Evolutionary conservation across 306 rosid genomes (phyloP), one percentile per base, ranked within the genome.

Genomic region (Glycyrrhiza uralensis): DNA sequence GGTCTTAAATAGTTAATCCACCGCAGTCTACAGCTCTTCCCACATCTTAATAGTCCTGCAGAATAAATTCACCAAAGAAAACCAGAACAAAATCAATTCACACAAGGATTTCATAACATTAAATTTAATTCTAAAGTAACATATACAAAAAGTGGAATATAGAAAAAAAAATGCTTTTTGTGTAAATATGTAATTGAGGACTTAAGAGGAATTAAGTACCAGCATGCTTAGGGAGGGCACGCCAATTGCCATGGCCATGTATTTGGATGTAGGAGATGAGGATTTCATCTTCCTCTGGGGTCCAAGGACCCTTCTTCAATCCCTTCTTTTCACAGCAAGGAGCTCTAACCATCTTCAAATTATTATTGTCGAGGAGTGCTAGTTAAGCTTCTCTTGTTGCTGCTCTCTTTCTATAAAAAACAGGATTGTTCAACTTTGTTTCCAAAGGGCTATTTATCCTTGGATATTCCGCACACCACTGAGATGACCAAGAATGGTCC

Each of bases 321-420:
- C 97, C 97, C 77, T 78, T 68, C 72, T 92, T 92, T 47, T 87
- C 94, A 72, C 97, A 89, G 74, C 97, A 92, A 50, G 97, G 94
- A 74, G 92, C 85, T 82, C 97, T 85, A 84, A 45, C 94, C 96
- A 92, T 92, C 24, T 76, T 75, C 58, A 36, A 46, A 2, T 33
- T 47, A 6, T 26, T 62, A 15, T 7, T 6, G 19, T 69, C 14
- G 24, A 20, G 7, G 5, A 24, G 1, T 1, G n/a, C 18, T 56
- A 14, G 35, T 55, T 12, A 10, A 52, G 17, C 22, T 45, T 59
- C 55, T 47, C 42, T 47, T 18, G 11, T n/a, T 24, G 13, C 26
- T 19, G 20, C 10, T 39, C 0, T 3, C 1, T 39, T 14, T 57
- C 52, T 7, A 35, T 3, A 17, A 15, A 23, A n/a, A 17, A 12